Evolutionary conservation across 2,329 filamentous ascomycete species (phyloP).

Genomic region (Colletotrichum gloeosporioides): DNA sequence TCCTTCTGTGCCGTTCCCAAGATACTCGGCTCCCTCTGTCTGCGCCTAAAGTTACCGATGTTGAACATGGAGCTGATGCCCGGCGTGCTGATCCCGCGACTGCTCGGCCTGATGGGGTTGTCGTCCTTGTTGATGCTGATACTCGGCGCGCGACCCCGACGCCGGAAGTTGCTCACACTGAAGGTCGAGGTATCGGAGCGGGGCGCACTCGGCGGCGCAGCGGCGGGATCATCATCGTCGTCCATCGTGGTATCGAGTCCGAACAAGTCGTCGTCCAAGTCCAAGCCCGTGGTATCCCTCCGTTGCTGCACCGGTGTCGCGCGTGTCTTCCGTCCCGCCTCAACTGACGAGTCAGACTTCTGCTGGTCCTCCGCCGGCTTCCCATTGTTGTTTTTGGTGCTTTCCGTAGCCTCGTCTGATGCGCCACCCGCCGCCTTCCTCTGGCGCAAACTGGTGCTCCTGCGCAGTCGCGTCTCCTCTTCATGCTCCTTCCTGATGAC

Average conservation of each 20-base stretch:
- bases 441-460: conserved; percentile 18
- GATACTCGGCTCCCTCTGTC: conserved; percentile 66
- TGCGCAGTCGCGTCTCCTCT: conserved; percentile 9
- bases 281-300: conserved; percentile 52
- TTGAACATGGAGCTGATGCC: conserved; percentile 57
- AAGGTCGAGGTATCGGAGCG: conserved; percentile 52
- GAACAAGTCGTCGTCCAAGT: conserved; percentile 55
- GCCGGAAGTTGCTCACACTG: conserved; percentile 52
- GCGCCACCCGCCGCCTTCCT: conserved; percentile 28
- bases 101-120: conserved; percentile 58
- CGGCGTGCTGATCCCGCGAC: conserved; percentile 52
- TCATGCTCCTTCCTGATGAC: conserved; percentile 26
- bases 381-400: conserved; percentile 31
- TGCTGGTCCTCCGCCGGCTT: conserved; percentile 28
- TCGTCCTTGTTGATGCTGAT: conserved; percentile 54
- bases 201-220: conserved; percentile 33
- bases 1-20: conserved; percentile 56
- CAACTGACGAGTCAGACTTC: conserved; percentile 37
- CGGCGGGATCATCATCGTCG: conserved; percentile 44
- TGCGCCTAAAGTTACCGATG: conserved; percentile 62
- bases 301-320: conserved; percentile 37
- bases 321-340: conserved; percentile 40
- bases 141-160: conserved; percentile 50
- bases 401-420: conserved; percentile 41
- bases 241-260: conserved; percentile 41